phyloP scores from a whole-genome alignment of 108 stramenopile genomes.

The Conticribra guillardii region DNA sequence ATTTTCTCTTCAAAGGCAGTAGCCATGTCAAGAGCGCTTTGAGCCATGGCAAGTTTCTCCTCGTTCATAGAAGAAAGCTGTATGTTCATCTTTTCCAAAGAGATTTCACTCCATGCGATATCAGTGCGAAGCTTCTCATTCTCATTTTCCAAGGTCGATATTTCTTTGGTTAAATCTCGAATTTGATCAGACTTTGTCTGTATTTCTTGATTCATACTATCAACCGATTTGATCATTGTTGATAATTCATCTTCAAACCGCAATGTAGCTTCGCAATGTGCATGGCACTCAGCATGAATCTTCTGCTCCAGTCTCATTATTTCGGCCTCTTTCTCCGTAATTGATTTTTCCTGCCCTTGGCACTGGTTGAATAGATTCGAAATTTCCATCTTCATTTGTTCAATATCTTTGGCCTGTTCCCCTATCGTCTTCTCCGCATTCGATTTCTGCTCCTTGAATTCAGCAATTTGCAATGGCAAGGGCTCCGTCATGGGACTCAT shows the following conservation, averaged over 20 bases:
- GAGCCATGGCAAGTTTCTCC: conserved; percentile 10
- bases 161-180: not conserved
- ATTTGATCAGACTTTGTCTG: not conserved
- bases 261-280: not conserved
- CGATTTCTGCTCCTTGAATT: conserved; percentile 6
- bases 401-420: not conserved
- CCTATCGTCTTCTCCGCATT: not conserved
- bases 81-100: not conserved
- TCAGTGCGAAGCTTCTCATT: not conserved
- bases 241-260: not conserved
- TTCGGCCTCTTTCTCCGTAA: conserved; percentile 5
- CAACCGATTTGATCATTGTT: conserved; percentile 1
- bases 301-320: conserved; percentile 8
- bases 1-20: conserved; percentile 16
- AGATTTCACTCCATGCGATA: not conserved
- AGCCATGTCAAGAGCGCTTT: conserved; percentile 16
- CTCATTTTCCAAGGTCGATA: not conserved
- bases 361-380: conserved; percentile 4
- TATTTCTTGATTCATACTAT: not conserved
- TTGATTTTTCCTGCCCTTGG: not conserved
- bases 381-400: conserved; percentile 1
- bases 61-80: conserved; percentile 5
- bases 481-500: conserved; percentile 3
- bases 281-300: not conserved
- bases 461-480: not conserved